These are phyloP conservation scores for Scheffersomyces amazonensis DNA, from an alignment of 805 yeast genomes.

Conservation along the genomic window DNA sequence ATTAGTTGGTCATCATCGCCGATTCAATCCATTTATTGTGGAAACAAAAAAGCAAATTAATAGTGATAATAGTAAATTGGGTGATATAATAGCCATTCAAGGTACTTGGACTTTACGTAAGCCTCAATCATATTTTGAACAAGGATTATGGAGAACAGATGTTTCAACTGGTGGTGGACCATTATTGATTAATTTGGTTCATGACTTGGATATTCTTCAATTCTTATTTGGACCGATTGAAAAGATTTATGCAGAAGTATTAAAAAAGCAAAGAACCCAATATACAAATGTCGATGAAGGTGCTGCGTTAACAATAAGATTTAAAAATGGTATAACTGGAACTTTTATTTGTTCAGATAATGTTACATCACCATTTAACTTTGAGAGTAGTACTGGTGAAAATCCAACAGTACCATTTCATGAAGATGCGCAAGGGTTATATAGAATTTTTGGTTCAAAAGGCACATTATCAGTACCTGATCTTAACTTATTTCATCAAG, in stretches of 20 bases:
- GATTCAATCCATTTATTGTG: constrained; percentile 39
- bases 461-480: constrained; percentile 40
- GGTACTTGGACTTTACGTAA: constrained; percentile 38
- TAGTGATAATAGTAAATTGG: constrained; percentile 22
- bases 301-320: constrained; percentile 29
- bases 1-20: constrained; percentile 38
- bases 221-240: constrained; percentile 37
- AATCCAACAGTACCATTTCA: constrained; percentile 34
- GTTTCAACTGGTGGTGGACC: constrained; percentile 32
- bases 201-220: constrained; percentile 36
- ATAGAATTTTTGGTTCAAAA: constrained; percentile 35
- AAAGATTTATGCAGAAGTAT: constrained; percentile 34
- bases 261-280: constrained; percentile 23
- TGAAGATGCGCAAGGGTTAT: constrained; percentile 27
- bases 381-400: constrained; percentile 39
- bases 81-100: constrained; percentile 33
- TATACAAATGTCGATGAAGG: constrained; percentile 35
- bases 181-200: constrained; percentile 35
- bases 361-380: constrained; percentile 35
- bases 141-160: constrained; percentile 31
- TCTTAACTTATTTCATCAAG: constrained; percentile 29
- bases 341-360: constrained; percentile 38
- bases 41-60: constrained; percentile 26
- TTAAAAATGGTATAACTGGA: constrained; percentile 31
- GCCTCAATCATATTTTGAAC: constrained; percentile 30